Evolutionary conservation across 805 yeast species (phyloP).

Genomic region (Yarrowia sp.): DNA sequence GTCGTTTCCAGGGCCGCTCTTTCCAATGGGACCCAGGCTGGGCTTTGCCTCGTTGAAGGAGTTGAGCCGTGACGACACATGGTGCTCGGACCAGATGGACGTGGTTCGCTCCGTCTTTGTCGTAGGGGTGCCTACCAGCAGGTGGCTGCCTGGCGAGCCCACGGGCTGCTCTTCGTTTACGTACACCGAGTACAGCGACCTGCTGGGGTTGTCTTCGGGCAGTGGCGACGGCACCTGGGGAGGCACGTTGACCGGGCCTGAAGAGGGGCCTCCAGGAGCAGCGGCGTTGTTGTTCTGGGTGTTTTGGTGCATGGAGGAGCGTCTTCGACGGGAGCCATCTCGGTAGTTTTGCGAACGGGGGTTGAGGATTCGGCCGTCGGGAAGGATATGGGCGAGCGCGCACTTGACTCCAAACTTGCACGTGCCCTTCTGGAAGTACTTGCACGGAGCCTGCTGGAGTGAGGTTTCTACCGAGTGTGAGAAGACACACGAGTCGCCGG

Average conservation of each 20-base stretch:
- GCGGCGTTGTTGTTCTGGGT: conserved; percentile 13
- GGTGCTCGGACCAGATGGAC: conserved; percentile 43
- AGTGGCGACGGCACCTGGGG: conserved; percentile 34
- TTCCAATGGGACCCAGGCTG: conserved; percentile 20
- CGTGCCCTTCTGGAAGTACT: conserved; percentile 94
- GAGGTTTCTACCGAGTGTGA: conserved; percentile 73
- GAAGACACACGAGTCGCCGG: conserved; percentile 91
- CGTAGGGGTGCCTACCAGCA: conserved; percentile 22
- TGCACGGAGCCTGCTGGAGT: conserved; percentile 70
- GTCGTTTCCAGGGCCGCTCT: conserved; percentile 43
- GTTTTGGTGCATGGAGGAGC: conserved; percentile 38
- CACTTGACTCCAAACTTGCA: conserved; percentile 95
- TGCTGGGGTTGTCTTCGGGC: conserved; percentile 34
- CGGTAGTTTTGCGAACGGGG: conserved; percentile 40
- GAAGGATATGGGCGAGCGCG: conserved; percentile 88
- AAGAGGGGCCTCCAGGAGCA: conserved; percentile 35
- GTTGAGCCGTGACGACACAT: conserved; percentile 35
- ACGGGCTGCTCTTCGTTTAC: conserved; percentile 26
- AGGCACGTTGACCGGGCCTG: conserved; percentile 32
- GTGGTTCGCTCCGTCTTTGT: conserved; percentile 34
- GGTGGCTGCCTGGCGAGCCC: conserved; percentile 26
- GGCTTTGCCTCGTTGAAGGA: conserved; percentile 31
- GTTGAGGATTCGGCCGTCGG: conserved; percentile 86
- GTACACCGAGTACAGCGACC: conserved; percentile 37
- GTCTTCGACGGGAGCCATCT: conserved; percentile 24